Evolutionary conservation across 2,329 filamentous ascomycete species (phyloP).

Genomic region (Alternaria conjuncta): DNA sequence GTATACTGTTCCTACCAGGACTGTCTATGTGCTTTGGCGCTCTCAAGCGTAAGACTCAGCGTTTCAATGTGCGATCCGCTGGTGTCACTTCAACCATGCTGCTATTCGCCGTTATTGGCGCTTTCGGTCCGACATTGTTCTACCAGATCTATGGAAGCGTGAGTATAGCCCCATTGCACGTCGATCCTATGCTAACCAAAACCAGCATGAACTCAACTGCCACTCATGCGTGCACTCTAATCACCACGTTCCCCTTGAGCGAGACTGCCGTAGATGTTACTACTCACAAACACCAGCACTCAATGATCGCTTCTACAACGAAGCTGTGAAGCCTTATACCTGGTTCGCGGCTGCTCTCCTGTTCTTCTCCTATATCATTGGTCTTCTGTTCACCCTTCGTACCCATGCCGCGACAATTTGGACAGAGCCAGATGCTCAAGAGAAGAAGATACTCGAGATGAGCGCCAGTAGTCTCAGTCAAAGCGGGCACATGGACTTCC

Average conservation of each 20-base stretch:
- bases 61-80: conserved; percentile 95
- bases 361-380: conserved; percentile 92
- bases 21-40: conserved; percentile 99
- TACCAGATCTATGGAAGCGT: conserved; percentile 97
- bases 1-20: conserved; percentile 91
- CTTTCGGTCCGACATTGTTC: conserved; percentile 94
- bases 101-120: conserved; percentile 91
- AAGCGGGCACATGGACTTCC: conserved; percentile 39
- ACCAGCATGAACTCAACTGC: conserved; percentile 87
- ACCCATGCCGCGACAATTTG: conserved; percentile 98
- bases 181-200: conserved; percentile 42
- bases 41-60: conserved; percentile 95
- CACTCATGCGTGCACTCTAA: conserved; percentile 62
- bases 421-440: conserved; percentile 69
- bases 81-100: conserved; percentile 98
- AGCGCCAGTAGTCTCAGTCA: conserved; percentile 42
- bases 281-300: conserved; percentile 87
- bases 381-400: conserved; percentile 91
- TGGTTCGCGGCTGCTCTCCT: conserved; percentile 85
- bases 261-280: conserved; percentile 91
- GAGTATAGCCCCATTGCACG: conserved; percentile 5
- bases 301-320: conserved; percentile 84
- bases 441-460: conserved; percentile 55
- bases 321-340: conserved; percentile 92
- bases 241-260: conserved; percentile 55